Base-by-base conservation (phyloP, 805 yeast genomes). In the Ogataea ganodermae region DNA sequence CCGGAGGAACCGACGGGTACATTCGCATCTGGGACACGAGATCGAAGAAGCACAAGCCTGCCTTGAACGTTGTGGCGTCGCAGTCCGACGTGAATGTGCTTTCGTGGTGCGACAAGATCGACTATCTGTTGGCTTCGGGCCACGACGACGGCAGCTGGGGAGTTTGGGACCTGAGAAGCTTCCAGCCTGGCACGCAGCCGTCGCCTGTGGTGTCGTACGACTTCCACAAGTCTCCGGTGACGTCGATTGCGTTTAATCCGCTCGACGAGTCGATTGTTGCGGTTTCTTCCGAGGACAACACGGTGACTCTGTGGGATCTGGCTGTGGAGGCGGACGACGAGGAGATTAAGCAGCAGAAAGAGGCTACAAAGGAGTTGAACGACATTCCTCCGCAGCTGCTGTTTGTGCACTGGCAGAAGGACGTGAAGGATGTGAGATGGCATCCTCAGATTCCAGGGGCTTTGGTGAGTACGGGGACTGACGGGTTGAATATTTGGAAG, bases 311-410 rank as follows among this genome's bases (percentile, higher is more conserved):
- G 56, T 94, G 99, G 99, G 99, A 94, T 72, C 76, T 94, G 66
- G 92, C 97, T 10, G 99, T 94, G 13, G 99, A 94, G 72, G 98
- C 98, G 3, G 99, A 91, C 50, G 98, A 94, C 64, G 98, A 92
- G 64, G 99, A 92, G 69, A 86, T 92, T 56, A 82, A 87, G 48
- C 86, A 85, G 62, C 97, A 92, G 70, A 79, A 81, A 58, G 78
- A 81, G 48, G 94, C 86, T 59, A 79, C 83, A 33, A 78, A 79
- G 57, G 97, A 91, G 59, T 73, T 94, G 56, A 84, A 83, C 56
- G 95, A 86, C 60, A 88, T 92, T 53, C 99, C 99, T 14, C 94
- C 98, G 18, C 99, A 94, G 69, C 76, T 94, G 60, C 73, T 94
- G 65, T 94, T 94, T 71, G 96, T 92, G 37, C 99, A 94, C 68